Evolutionary conservation across 2,329 filamentous ascomycete genomes (phyloP), one percentile per base, ranked within the genome.

Genomic region (Colletotrichum sp.): DNA sequence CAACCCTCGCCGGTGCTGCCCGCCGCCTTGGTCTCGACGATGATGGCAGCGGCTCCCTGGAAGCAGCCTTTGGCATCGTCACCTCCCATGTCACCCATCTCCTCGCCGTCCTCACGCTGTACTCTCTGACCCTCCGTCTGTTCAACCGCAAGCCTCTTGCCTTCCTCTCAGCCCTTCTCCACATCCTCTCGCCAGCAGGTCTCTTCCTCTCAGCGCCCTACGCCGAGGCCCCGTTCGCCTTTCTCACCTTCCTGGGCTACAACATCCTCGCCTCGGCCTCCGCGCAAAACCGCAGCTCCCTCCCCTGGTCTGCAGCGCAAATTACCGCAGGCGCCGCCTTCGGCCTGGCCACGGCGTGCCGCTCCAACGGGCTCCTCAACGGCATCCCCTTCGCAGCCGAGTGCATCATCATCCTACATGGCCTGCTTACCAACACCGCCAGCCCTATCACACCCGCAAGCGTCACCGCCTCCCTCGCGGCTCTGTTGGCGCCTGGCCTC

Each of bases 151-250:
- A 78, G n/a, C 86, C 81, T n/a, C 82, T 93, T 54, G 89, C 94
- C 3, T 92, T 96, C 75, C 81, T 93, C 27, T 89, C 95, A 11
- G 91, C 95, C 5, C 85, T 90, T 18, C 86, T 98, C 63, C 95
- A 98, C 82, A 89, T 98, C 69, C 80, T 98, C 63, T 97, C 94
- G 0, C 96, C 97, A 0, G 97, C 94, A 0, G 96, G 96, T 1
- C 84, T 98, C 4, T 98, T 99, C 81, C 89, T 99, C 21, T 96
- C 93, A 0, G 93, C 96, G 0, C 95, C 96, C 0, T 98, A 97
- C 82, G 89, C 91, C 12, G 97, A 99, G 84, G 91, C 93, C 76
- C 82, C 93, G 0, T 98, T 95, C 82, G 92, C 96, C 0, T 86
- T 94, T 27, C 86, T 98, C 38, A 94, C 93, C 54, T 94, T 98